Conservation (phyloP, 768 basidiomycete species). For the Mycena filopes region DNA sequence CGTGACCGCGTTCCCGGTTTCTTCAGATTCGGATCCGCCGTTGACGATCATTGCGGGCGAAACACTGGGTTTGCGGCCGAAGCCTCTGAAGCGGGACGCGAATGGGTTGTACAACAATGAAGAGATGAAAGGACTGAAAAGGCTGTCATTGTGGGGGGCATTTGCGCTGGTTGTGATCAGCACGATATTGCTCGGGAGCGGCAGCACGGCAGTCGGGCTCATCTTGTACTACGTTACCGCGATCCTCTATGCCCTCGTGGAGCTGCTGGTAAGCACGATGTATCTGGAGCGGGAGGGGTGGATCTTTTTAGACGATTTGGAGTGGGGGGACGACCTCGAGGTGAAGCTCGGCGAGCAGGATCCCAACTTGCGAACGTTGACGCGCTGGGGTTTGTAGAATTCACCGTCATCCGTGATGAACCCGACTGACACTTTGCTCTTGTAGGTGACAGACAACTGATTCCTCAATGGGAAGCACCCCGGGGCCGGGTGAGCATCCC, state of each 20-base stretch:
- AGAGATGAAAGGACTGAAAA: constrained; percentile 9
- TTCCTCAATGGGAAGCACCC: constrained; percentile 16
- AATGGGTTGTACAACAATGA: constrained; percentile 10
- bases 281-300: constrained; percentile 25
- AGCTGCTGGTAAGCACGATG: constrained; percentile 29
- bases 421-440: neutral
- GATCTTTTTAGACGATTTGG: constrained; percentile 24
- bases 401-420: neutral
- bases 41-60: constrained; percentile 10
- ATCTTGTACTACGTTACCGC: constrained; percentile 10
- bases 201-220: neutral
- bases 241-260: neutral
- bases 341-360: constrained; percentile 25
- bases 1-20: neutral
- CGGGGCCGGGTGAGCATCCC: neutral
- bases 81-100: constrained; percentile 9
- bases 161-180: neutral
- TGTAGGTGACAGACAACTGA: constrained; percentile 2
- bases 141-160: neutral
- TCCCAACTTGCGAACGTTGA: constrained; percentile 12
- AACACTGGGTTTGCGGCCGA: constrained; percentile 1
- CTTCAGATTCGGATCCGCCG: neutral
- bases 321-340: neutral
- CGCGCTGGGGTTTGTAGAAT: constrained; percentile 30
- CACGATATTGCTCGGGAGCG: neutral